Evolutionary conservation across 768 basidiomycete species (phyloP).

Genomic region (Suillus placidus): DNA sequence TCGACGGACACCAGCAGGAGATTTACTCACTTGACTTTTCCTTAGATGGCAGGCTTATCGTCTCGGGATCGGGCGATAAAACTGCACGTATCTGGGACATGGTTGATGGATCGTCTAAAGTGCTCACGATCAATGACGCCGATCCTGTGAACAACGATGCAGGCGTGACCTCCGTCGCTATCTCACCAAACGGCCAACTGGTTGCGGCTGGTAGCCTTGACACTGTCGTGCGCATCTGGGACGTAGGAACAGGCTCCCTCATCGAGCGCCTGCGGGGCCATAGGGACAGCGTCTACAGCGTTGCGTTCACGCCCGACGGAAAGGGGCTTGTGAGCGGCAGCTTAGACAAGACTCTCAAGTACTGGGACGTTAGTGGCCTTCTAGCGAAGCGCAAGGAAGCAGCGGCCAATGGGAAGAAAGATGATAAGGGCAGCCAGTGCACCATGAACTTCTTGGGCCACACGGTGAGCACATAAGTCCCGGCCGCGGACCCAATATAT

Average conservation of each 20-base stretch:
- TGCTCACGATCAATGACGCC: constrained; percentile 30
- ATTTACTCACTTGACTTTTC: constrained; percentile 42
- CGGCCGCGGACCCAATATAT: not conserved
- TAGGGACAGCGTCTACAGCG: constrained; percentile 31
- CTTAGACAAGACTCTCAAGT: constrained; percentile 36
- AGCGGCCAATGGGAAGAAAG: constrained; percentile 38
- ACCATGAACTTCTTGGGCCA: constrained; percentile 36
- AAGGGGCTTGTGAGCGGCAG: constrained; percentile 33
- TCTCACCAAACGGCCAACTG: constrained; percentile 39
- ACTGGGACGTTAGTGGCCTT: constrained; percentile 45
- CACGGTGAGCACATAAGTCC: constrained; percentile 18
- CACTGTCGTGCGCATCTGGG: constrained; percentile 55
- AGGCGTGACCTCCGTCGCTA: constrained; percentile 28
- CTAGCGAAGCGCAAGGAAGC: constrained; percentile 35
- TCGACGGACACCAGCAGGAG: constrained; percentile 36
- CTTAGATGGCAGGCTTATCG: constrained; percentile 34
- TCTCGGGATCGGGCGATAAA: constrained; percentile 40
- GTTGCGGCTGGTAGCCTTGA: constrained; percentile 58
- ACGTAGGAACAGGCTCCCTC: constrained; percentile 42
- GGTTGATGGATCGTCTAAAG: constrained; percentile 34
- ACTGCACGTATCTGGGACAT: constrained; percentile 40
- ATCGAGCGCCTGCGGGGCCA: constrained; percentile 27
- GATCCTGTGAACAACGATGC: constrained; percentile 24
- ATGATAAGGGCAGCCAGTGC: constrained; percentile 30
- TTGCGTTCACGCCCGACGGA: constrained; percentile 33